These are phyloP conservation scores for Botrytis byssoidea DNA, from an alignment of 2,329 filamentous ascomycete species.

Conservation along the genomic window DNA sequence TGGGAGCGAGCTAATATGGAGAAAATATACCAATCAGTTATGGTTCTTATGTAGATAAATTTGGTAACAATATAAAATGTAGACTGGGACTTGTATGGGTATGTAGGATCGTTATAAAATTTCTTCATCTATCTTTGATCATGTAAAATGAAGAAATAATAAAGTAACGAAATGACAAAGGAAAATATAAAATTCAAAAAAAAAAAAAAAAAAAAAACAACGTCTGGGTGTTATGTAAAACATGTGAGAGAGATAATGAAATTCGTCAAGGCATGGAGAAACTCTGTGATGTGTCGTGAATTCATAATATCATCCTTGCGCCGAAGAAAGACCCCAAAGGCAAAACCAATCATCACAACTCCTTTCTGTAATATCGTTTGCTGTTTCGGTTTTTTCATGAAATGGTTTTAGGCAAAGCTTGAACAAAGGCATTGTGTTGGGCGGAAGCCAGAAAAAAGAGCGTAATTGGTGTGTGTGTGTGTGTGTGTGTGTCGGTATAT, in stretches of 20 bases:
- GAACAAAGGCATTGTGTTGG: slow-evolving; percentile 18
- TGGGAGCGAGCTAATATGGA: slow-evolving; percentile 20
- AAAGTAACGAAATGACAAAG: background rate
- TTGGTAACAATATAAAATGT: slow-evolving; percentile 22
- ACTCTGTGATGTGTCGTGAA: slow-evolving; percentile 19
- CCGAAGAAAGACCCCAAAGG: slow-evolving; percentile 21
- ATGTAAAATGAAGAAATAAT: slow-evolving; percentile 12
- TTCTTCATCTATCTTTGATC: slow-evolving; percentile 20
- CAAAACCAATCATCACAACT: slow-evolving; percentile 2
- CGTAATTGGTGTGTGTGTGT: background rate
- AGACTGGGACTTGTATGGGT: slow-evolving; percentile 3
- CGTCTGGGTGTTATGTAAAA: background rate
- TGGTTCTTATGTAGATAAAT: slow-evolving; percentile 33
- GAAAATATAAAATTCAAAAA: background rate
- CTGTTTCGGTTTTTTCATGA: background rate
- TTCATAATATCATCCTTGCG: slow-evolving; percentile 18
- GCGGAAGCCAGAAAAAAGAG: background rate
- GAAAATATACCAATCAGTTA: slow-evolving; percentile 34
- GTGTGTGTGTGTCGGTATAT: background rate
- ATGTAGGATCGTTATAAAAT: slow-evolving; percentile 15
- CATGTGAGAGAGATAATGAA: slow-evolving; percentile 7
- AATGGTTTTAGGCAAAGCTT: slow-evolving; percentile 13
- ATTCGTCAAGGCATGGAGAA: slow-evolving; percentile 21
- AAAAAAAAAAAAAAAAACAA: background rate
- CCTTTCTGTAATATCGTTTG: background rate